Percentiles rank a stretch among this genome's conserved stretches.
phyloP scores from a whole-genome alignment of 2,329 filamentous ascomycete species.

The Alternaria conjuncta region DNA sequence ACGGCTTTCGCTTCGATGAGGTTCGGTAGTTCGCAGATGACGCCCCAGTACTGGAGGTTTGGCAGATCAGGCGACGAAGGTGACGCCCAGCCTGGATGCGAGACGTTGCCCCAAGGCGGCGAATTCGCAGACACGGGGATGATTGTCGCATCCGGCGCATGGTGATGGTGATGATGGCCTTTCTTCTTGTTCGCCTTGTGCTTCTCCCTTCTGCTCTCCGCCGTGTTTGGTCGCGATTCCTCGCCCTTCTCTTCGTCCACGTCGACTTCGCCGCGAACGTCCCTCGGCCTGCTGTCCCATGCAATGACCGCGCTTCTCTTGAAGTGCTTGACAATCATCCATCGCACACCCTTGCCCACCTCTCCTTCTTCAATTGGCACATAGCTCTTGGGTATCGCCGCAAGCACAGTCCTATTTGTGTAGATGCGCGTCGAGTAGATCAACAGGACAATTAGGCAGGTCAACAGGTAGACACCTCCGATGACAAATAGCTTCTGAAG shows the following conservation, averaged over 20 bases:
- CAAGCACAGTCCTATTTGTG: constrained; percentile 79
- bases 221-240: constrained; percentile 25
- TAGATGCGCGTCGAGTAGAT: constrained; percentile 87
- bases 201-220: constrained; percentile 38
- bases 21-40: constrained; percentile 84
- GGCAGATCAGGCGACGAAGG: constrained; percentile 76
- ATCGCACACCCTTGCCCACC: constrained; percentile 74
- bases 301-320: constrained; percentile 80
- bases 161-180: constrained; percentile 25
- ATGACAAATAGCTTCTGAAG: constrained; percentile 85
- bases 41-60: constrained; percentile 80
- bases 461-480: constrained; percentile 75
- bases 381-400: constrained; percentile 84
- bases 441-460: constrained; percentile 71
- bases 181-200: constrained; percentile 40
- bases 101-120: constrained; percentile 80
- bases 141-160: constrained; percentile 35
- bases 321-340: constrained; percentile 75
- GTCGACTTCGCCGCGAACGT: constrained; percentile 55
- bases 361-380: constrained; percentile 87
- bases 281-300: constrained; percentile 75
- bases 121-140: constrained; percentile 51
- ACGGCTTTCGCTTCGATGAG: constrained; percentile 92
- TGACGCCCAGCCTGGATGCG: constrained; percentile 88
- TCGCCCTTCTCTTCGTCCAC: constrained; percentile 24